Conservation (phyloP, 345 rosid species). For the Melaleuca quinquenervia region DNA sequence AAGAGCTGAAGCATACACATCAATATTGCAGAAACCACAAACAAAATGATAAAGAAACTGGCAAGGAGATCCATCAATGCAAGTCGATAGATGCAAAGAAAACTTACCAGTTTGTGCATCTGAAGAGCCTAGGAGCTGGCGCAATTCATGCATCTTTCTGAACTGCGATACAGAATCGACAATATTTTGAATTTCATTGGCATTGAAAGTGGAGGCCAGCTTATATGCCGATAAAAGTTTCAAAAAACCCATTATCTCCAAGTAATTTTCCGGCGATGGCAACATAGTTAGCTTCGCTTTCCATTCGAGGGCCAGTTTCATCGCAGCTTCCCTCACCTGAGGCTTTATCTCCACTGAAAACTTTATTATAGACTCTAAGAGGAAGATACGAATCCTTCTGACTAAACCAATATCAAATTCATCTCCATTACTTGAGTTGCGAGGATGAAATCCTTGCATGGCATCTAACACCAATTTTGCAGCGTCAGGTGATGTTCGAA, state of each 20-base stretch:
- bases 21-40: background rate
- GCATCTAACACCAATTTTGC: conserved; percentile 19
- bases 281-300: conserved; percentile 5
- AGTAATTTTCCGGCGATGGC: background rate
- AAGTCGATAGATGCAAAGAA: background rate
- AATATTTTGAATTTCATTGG: conserved; percentile 11
- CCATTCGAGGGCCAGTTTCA: conserved; percentile 11
- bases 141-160: conserved; percentile 5
- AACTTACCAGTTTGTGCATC: background rate
- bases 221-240: conserved; percentile 12
- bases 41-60: background rate
- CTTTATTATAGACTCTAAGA: conserved; percentile 8
- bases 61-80: background rate
- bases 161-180: conserved; percentile 5
- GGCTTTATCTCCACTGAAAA: conserved; percentile 5
- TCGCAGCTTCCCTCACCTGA: conserved; percentile 10
- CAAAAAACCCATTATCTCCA: conserved; percentile 22
- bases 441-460: conserved; percentile 13
- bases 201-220: conserved; percentile 14
- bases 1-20: background rate
- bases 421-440: background rate
- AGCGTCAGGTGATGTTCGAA: conserved; percentile 18
- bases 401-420: background rate
- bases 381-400: conserved; percentile 5
- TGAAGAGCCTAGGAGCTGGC: conserved; percentile 12